phyloP scores from a whole-genome alignment of 805 yeast species.

The Kregervanrija fluxuum region DNA sequence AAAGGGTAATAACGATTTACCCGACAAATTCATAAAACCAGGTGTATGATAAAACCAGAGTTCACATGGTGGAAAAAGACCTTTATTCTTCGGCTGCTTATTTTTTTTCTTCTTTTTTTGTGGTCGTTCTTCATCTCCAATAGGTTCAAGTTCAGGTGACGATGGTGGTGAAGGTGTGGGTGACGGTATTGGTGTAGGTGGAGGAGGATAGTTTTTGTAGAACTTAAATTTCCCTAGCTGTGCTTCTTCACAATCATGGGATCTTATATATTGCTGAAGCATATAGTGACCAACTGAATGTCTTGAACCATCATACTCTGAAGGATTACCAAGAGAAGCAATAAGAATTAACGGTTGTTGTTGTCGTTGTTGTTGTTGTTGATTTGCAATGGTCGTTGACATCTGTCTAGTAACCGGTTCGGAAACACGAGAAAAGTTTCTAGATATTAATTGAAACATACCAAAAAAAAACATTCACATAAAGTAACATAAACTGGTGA shows the following conservation, averaged over 20 bases:
- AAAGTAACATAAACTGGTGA: no score
- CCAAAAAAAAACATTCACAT: no score
- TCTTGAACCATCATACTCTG: conserved; percentile 50
- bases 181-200: no score
- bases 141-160: no score
- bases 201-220: no score
- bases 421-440: background rate
- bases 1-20: conserved; percentile 36
- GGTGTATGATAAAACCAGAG: conserved; percentile 9
- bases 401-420: no score
- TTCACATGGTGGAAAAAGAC: conserved; percentile 4
- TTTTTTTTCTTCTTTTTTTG: no score
- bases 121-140: no score
- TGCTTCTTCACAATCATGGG: no score
- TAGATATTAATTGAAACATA: background rate
- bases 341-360: conserved; percentile 24
- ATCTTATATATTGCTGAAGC: conserved; percentile 24
- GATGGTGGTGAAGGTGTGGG: no score
- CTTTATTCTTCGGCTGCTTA: background rate
- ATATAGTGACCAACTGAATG: conserved; percentile 73
- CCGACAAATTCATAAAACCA: conserved; percentile 63
- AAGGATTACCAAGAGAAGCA: conserved; percentile 73
- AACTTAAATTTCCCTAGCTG: no score
- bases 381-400: background rate
- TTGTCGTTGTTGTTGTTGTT: conserved; percentile 11